Conservation (phyloP, 129 eudicot genomes). For the Chrysanthemum makinoi region DNA sequence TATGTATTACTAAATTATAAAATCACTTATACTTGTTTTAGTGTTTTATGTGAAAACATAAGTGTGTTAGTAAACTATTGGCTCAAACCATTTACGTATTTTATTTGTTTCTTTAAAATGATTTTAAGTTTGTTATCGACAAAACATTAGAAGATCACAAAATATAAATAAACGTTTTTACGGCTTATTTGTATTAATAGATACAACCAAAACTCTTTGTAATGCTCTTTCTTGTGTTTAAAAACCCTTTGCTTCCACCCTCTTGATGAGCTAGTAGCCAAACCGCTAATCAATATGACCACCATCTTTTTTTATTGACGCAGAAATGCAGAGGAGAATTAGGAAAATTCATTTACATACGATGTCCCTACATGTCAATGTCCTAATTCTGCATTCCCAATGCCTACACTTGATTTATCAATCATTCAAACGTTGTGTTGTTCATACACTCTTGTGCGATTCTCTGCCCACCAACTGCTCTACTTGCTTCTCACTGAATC, state of each 20-base stretch:
- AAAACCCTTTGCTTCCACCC: constrained; percentile 33
- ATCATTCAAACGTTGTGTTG: constrained; percentile 72
- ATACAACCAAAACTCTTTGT: constrained; percentile 35
- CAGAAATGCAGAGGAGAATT: constrained; percentile 10
- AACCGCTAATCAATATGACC: constrained; percentile 34
- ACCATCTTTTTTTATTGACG: constrained; percentile 30
- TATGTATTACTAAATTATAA: too few species aligned
- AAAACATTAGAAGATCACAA: too few species aligned
- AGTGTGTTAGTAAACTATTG: too few species aligned
- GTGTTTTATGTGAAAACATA: too few species aligned
- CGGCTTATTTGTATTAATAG: too few species aligned
- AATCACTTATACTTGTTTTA: too few species aligned
- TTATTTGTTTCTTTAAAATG: too few species aligned
- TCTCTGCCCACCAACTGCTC: constrained; percentile 99
- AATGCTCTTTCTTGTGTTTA: constrained; percentile 23
- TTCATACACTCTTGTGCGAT: constrained; percentile 79
- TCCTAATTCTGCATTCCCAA: constrained; percentile 58
- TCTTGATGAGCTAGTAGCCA: constrained; percentile 26
- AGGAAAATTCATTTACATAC: constrained; percentile 37
- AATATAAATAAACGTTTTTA: too few species aligned
- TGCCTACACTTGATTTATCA: constrained; percentile 78
- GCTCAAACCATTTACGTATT: too few species aligned
- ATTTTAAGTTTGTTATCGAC: too few species aligned
- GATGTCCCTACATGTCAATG: constrained; percentile 30
- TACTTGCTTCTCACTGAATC: constrained; percentile 95